Base-by-base conservation (phyloP, 1,284 basidiomycete species). In the Ustilago shanxiensis region DNA sequence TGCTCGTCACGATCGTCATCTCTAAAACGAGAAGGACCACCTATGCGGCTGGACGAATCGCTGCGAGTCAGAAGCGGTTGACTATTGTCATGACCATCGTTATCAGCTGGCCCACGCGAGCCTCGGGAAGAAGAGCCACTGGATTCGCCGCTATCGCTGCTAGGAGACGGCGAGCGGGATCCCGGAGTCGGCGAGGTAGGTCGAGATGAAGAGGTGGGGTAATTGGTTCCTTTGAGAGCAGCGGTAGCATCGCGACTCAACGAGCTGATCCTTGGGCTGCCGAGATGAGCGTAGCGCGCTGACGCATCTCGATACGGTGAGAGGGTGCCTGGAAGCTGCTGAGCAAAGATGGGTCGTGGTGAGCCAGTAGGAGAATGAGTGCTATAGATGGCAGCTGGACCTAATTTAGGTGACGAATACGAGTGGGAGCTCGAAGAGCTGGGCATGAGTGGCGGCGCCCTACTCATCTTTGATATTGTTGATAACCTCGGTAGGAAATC, bases 261-360 rank as follows among this genome's bases (percentile, higher is more conserved):
- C 33, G 80, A 81, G 56, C 80, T 82, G 59, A 79, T 81, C 26
- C 83, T 63, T 9, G 83, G 82, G 55, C 80, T 82, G 29, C 80
- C 76, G 2, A 76, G 49, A 50, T 80, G 69, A 22, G 80, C 65
- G 54, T 83, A 81, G 47, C 83, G 76, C 3, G 80, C 59, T 6
- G 81, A 72, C 0, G 82, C 81, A 47, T 84, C 83, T 39, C 83
- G 77, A 39, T 83, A 84, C 8, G 83, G 83, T 11, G 83, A 83
- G 14, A 83, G 60, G 9, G 79, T 72, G 18, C 67, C 72, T 0
- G 81, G 77, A 14, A 83, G 67, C 44, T 82, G 80, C 53, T 81
- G 77, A 14, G 78, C 58, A 39, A 81, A 61, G 60, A 68, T 62
- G 5, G 77, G 77, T 24, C 81, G 76, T 3, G 81, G 81, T n/a